Base-by-base conservation (phyloP, 331 rosid species). In the Telfairia occidentalis region DNA sequence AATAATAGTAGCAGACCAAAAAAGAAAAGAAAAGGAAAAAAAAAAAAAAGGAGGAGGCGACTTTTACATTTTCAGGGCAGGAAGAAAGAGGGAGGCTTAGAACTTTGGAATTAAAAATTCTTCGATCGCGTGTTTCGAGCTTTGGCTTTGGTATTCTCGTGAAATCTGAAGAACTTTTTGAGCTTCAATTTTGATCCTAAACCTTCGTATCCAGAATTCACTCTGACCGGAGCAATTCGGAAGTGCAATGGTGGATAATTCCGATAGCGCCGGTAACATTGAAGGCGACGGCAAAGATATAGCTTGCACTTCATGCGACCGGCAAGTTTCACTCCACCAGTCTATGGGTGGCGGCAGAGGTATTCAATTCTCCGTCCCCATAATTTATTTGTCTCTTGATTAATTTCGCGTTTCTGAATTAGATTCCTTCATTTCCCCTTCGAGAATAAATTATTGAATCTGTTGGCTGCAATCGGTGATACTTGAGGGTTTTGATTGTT, bases 241-340 rank as follows among this genome's bases (percentile, higher is more conserved):
- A 65, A 52, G 21, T 48, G 71, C 57, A 59, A 46, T 74, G 66
- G 86, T 83, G 88, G 90, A 86, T 50, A 71, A 26, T 58, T 58
- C 76, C 43, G 85, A 74, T 28, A 81, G 76, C 54, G 50, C 76
- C 52, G 71, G 71, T 75, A 42, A 26, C 81, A 57, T 45, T n/a
- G 92, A 86, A 42, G 83, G 73, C 55, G 90, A 88, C 28, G 87
- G 76, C 40, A 85, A 83, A 65, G 92, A 75, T 55, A 77, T 71
- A 63, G 38, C 87, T 48, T 40, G 78, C 72, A 83, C 86, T 54
- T 80, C 87, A 11, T 76, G 81, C 49, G 79, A 79, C 52, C 85
- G 82, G 26, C 84, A 73, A 77, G 74, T 74, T 24, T 77, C 83
- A 1, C 72, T 84, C 52, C 71, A 72, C 48, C 66, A 71, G 10